Conservation (phyloP, 768 basidiomycete species). For the Termitomyces sp. region DNA sequence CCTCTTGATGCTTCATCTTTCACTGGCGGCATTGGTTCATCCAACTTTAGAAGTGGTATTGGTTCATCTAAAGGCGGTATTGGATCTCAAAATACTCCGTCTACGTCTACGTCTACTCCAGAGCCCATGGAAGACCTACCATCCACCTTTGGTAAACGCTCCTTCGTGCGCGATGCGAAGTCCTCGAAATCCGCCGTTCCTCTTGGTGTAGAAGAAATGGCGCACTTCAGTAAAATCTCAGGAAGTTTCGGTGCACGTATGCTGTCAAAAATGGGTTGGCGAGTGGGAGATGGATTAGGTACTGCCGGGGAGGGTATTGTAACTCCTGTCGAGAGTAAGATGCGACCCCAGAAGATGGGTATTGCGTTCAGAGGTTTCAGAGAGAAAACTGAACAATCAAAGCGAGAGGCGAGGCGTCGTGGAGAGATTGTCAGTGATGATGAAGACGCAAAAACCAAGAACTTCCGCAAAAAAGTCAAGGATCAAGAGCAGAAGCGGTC, state of each 20-base stretch:
- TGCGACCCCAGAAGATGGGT: slow-evolving; percentile 84
- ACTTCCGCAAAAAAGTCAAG: slow-evolving; percentile 48
- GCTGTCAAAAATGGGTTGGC: slow-evolving; percentile 96
- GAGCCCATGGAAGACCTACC: slow-evolving; percentile 30
- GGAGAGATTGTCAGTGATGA: slow-evolving; percentile 77
- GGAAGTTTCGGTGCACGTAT: slow-evolving; percentile 83
- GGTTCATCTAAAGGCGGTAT: slow-evolving; percentile 34
- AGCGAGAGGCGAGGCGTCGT: slow-evolving; percentile 70
- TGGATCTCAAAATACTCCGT: slow-evolving; percentile 22
- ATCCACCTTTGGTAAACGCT: slow-evolving; percentile 38
- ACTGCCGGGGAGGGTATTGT: slow-evolving; percentile 75
- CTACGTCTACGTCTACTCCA: slow-evolving; percentile 17
- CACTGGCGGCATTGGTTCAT: slow-evolving; percentile 29
- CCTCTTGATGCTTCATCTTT: slow-evolving; percentile 1
- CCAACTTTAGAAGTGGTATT: slow-evolving; percentile 40
- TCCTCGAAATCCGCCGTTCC: slow-evolving; percentile 46
- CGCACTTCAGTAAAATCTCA: slow-evolving; percentile 81
- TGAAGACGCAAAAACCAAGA: slow-evolving; percentile 51
- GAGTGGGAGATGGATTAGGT: slow-evolving; percentile 77
- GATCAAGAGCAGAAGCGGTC: slow-evolving; percentile 60
- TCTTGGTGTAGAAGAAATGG: slow-evolving; percentile 62
- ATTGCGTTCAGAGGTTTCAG: slow-evolving; percentile 85
- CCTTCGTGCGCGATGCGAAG: slow-evolving; percentile 51
- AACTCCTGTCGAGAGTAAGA: slow-evolving; percentile 81
- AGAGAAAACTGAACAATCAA: slow-evolving; percentile 85